Percentiles rank a stretch among this genome's conserved stretches.
These are phyloP conservation scores for Phytophthora pseudosyringae DNA, from an alignment of 352 stramenopile genomes.

Conservation along the genomic window DNA sequence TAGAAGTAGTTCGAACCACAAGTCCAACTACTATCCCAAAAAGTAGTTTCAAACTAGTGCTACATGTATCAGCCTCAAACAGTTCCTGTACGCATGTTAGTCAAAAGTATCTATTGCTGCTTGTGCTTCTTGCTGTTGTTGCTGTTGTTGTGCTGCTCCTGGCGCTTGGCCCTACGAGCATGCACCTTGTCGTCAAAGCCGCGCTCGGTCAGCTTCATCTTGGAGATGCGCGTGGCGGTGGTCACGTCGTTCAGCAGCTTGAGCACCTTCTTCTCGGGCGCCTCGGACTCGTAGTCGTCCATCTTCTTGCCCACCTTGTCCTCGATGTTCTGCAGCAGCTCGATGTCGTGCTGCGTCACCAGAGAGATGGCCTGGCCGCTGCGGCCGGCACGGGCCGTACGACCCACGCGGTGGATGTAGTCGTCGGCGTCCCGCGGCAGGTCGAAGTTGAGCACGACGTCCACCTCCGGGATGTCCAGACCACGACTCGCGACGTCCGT, in stretches of 20 bases:
- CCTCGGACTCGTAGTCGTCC: slow-evolving; percentile 85
- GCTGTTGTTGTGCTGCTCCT: slow-evolving; percentile 54
- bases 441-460: slow-evolving; percentile 98
- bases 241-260: slow-evolving; percentile 95
- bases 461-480: slow-evolving; percentile 96
- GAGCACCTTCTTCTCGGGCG: slow-evolving; percentile 94
- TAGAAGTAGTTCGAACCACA: too few relatives aligned
- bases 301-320: slow-evolving; percentile 90
- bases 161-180: slow-evolving; percentile 72
- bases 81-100: neutral
- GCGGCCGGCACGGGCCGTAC: slow-evolving; percentile 94
- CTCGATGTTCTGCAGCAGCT: slow-evolving; percentile 96
- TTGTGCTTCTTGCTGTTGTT: slow-evolving; percentile 31
- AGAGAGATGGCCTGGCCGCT: slow-evolving; percentile 94
- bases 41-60: too few relatives aligned
- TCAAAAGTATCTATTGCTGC: slow-evolving; percentile 13
- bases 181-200: slow-evolving; percentile 90
- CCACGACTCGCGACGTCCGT: slow-evolving; percentile 98
- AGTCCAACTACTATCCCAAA: too few relatives aligned
- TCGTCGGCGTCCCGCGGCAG: slow-evolving; percentile 94
- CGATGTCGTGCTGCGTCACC: slow-evolving; percentile 95
- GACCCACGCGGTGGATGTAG: slow-evolving; percentile 98
- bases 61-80: too few relatives aligned
- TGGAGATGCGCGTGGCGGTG: slow-evolving; percentile 93
- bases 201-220: slow-evolving; percentile 91